A percentile compares a stretch with the other conserved stretches of the same genome.
Evolutionary conservation across 176 grass and related monocot species (phyloP).

Genomic region (Otatea glauca): DNA sequence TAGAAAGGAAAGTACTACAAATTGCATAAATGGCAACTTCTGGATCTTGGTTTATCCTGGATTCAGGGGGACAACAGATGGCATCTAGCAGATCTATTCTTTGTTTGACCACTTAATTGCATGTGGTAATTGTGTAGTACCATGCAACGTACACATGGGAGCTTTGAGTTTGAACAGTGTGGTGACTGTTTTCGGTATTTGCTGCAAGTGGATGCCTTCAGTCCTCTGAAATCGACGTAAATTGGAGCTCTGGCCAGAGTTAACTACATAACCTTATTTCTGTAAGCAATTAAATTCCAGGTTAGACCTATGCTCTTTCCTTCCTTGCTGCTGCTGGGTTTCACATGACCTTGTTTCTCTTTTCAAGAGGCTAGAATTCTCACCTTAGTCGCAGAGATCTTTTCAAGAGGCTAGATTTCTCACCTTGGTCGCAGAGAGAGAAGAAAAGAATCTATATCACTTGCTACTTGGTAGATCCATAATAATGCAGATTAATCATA

Average conservation of each 20-base stretch:
- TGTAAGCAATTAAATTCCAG: background rate
- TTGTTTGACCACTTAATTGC: background rate
- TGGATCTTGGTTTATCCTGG: background rate
- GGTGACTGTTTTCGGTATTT: background rate
- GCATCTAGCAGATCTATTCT: background rate
- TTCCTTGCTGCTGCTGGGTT: background rate
- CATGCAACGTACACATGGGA: background rate
- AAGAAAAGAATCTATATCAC: no score
- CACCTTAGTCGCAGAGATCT: background rate
- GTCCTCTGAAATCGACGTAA: background rate
- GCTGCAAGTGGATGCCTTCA: background rate
- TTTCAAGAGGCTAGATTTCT: background rate
- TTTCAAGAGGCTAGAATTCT: background rate
- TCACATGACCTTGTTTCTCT: background rate
- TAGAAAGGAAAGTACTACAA: background rate
- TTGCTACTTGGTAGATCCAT: background rate
- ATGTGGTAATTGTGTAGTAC: background rate
- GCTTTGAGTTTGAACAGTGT: background rate
- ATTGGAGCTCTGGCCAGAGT: background rate
- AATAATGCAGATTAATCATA: background rate
- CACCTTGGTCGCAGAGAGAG: no score
- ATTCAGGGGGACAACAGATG: background rate
- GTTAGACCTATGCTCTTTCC: background rate
- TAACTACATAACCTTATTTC: background rate
- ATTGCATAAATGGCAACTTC: background rate